A percentile compares a stretch with the other conserved stretches of the same genome.
Evolutionary conservation across 2,329 filamentous ascomycete genomes (phyloP).

Genomic region (Exophiala lecanii-corni): DNA sequence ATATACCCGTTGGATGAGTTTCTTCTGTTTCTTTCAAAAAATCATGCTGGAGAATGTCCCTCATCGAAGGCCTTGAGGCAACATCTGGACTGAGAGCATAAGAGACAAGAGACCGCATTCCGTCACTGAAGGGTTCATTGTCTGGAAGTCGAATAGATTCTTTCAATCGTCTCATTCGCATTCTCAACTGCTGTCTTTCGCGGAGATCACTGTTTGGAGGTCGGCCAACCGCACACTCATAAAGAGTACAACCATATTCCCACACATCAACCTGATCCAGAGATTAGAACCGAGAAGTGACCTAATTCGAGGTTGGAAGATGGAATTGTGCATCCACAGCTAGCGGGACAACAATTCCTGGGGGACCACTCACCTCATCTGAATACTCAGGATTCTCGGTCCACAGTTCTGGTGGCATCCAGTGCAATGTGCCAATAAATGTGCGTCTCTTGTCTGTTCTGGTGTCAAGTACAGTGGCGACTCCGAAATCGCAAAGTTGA

Average conservation of each 20-base stretch:
- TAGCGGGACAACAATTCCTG: no score
- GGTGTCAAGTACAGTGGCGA: slow-evolving; percentile 58
- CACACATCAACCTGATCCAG: slow-evolving; percentile 43
- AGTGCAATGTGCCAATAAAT: slow-evolving; percentile 62
- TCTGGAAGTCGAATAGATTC: slow-evolving; percentile 40
- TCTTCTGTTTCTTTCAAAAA: slow-evolving; percentile 42
- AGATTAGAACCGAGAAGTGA: no score
- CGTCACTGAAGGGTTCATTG: slow-evolving; percentile 39
- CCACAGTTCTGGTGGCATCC: slow-evolving; percentile 62
- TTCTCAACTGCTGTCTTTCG: slow-evolving; percentile 31
- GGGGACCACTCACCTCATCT: slow-evolving; percentile 37
- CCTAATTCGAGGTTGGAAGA: no score
- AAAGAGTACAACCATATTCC: slow-evolving; percentile 48
- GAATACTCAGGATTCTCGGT: slow-evolving; percentile 41
- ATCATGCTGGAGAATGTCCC: slow-evolving; percentile 41
- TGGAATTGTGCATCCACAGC: no score
- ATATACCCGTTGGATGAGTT: slow-evolving; percentile 40
- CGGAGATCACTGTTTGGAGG: slow-evolving; percentile 46
- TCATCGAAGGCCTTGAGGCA: slow-evolving; percentile 42
- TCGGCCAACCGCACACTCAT: slow-evolving; percentile 46
- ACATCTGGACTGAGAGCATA: slow-evolving; percentile 43
- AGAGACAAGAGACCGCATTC: slow-evolving; percentile 42
- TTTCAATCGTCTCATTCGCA: slow-evolving; percentile 42
- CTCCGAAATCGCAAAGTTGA: slow-evolving; percentile 63
- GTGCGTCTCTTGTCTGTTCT: slow-evolving; percentile 58